A percentile compares a stretch with the other conserved stretches of the same genome.
phyloP scores from a whole-genome alignment of 768 basidiomycete species.

The Wakefieldia striispora region DNA sequence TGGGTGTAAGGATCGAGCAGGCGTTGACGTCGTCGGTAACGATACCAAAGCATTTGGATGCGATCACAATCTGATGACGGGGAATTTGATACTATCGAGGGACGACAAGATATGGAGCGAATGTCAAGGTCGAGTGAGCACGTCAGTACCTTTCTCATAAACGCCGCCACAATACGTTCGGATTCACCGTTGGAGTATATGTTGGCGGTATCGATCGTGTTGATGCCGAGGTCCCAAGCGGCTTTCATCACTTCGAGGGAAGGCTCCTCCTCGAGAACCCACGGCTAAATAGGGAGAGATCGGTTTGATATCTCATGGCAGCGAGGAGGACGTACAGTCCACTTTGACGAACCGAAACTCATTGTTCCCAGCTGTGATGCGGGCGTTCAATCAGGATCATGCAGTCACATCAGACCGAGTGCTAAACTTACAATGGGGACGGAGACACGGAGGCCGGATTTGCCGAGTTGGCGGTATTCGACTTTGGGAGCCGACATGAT shows the following conservation, averaged over 20 bases:
- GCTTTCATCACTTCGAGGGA: slow-evolving; percentile 35
- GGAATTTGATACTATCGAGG: slow-evolving; percentile 28
- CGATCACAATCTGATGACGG: too few relatives aligned
- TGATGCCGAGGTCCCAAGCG: slow-evolving; percentile 41
- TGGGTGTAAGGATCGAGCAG: neutral
- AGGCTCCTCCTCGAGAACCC: slow-evolving; percentile 29
- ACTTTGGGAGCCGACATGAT: slow-evolving; percentile 7
- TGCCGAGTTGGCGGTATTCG: slow-evolving; percentile 32
- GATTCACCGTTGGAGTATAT: slow-evolving; percentile 38
- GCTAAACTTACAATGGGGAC: too few relatives aligned
- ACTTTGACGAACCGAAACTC: slow-evolving; percentile 27
- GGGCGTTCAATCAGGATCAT: neutral
- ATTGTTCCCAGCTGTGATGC: slow-evolving; percentile 25
- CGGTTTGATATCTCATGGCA: neutral
- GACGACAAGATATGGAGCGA: neutral
- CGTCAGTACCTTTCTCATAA: slow-evolving; percentile 27
- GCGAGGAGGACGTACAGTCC: slow-evolving; percentile 20
- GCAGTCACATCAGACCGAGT: slow-evolving; percentile 23
- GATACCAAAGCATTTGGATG: slow-evolving; percentile 16
- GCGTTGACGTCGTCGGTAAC: slow-evolving; percentile 9
- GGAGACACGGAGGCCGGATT: slow-evolving; percentile 33
- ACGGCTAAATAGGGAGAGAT: slow-evolving; percentile 11
- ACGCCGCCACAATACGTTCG: slow-evolving; percentile 37
- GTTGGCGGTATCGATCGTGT: slow-evolving; percentile 38
- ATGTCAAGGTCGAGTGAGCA: too few relatives aligned